Conservation (phyloP, 352 stramenopile genomes). For the Peronosclerospora sorghi region DNA sequence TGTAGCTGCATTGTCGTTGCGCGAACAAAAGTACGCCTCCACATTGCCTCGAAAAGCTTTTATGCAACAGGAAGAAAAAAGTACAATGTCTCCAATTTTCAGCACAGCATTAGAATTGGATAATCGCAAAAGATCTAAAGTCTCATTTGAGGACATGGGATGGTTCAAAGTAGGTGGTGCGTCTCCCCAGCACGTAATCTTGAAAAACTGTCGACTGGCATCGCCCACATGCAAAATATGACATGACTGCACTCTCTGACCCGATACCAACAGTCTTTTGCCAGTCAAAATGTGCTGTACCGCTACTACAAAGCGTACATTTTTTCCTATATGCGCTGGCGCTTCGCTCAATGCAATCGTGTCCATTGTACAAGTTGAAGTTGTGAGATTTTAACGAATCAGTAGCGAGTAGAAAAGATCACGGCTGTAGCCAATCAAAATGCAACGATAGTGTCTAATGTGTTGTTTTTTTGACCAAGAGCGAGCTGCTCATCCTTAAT, state of each 20-base stretch:
- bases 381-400: constrained; percentile 9
- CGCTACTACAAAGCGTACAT: constrained; percentile 32
- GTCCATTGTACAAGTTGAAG: constrained; percentile 16
- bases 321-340: constrained; percentile 13
- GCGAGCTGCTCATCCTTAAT: constrained; percentile 15
- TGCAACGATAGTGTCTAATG: background rate
- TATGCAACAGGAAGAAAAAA: constrained; percentile 39
- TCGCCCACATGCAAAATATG: constrained; percentile 42
- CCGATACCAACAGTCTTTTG: constrained; percentile 20
- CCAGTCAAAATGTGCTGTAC: constrained; percentile 34
- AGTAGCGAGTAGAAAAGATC: constrained; percentile 6
- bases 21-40: constrained; percentile 36
- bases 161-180: constrained; percentile 25
- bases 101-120: constrained; percentile 18
- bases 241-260: constrained; percentile 23
- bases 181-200: constrained; percentile 44
- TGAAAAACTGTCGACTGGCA: constrained; percentile 35
- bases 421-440: constrained; percentile 10
- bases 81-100: constrained; percentile 40
- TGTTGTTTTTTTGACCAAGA: background rate
- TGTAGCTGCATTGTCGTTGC: constrained; percentile 9
- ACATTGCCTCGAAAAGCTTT: constrained; percentile 37
- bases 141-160: background rate
- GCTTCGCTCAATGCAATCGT: constrained; percentile 17
- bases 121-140: constrained; percentile 20